phyloP scores from a whole-genome alignment of 495 filamentous ascomycete species.

The Tuber indicum region DNA sequence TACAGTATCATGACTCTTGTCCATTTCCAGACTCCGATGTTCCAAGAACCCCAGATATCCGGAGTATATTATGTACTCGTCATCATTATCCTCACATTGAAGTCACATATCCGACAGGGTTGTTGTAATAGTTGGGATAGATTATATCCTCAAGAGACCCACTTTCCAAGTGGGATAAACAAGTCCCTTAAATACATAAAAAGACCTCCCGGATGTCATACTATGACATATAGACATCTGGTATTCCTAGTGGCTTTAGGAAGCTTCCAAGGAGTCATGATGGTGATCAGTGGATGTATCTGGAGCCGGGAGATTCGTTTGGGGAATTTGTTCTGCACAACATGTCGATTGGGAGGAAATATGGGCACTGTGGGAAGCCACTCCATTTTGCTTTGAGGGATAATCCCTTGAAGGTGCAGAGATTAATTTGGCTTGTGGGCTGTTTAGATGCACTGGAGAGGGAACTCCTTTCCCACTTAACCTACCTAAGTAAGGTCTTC shows the following conservation, averaged over 20 bases:
- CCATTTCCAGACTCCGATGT: no score
- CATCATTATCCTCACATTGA: no score
- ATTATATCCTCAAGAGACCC: no score
- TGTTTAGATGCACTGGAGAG: background rate
- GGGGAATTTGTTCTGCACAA: background rate
- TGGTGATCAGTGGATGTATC: background rate
- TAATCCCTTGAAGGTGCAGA: background rate
- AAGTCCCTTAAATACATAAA: no score
- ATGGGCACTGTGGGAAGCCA: background rate
- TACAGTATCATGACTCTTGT: no score
- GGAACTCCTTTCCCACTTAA: background rate
- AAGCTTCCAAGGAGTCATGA: background rate
- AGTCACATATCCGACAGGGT: background rate
- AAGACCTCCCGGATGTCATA: no score
- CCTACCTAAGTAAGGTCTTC: background rate
- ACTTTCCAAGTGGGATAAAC: no score
- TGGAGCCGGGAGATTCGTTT: background rate
- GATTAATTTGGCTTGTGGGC: background rate
- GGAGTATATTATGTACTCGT: no score
- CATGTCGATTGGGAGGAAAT: no score
- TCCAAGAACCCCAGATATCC: no score
- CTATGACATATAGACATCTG: no score
- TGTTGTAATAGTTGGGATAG: no score
- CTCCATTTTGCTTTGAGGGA: background rate
- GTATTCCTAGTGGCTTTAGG: background rate